Conservation (phyloP, 1,284 basidiomycete genomes). For the Pascua sp. region DNA sequence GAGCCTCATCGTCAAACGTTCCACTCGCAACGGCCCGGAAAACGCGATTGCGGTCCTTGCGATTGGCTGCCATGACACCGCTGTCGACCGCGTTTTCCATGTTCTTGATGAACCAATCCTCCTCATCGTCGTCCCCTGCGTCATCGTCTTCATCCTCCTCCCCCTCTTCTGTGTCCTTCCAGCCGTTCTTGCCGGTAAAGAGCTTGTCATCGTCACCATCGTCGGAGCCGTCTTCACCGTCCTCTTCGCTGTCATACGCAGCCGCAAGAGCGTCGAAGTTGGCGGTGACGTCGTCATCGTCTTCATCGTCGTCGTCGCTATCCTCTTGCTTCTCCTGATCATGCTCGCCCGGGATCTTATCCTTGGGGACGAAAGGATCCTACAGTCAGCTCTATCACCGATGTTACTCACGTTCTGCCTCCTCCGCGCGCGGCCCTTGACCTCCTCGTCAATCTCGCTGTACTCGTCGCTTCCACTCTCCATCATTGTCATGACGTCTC, state of each 20-base stretch:
- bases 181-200: conserved; percentile 8
- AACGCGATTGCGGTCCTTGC: conserved; percentile 58
- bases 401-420: conserved; percentile 3
- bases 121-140: conserved; percentile 18
- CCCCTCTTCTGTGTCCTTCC: conserved; percentile 10
- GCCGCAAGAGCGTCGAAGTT: conserved; percentile 15
- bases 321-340: conserved; percentile 15
- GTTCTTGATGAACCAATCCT: conserved; percentile 15
- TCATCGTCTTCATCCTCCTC: conserved; percentile 16
- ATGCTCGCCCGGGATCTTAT: background rate
- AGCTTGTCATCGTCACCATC: conserved; percentile 10
- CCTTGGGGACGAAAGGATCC: background rate
- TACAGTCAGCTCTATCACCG: background rate
- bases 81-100: conserved; percentile 56
- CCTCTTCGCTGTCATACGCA: conserved; percentile 16
- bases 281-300: conserved; percentile 7
- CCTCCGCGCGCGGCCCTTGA: conserved; percentile 8
- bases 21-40: conserved; percentile 66
- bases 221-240: conserved; percentile 19
- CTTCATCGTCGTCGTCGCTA: conserved; percentile 12
- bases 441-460: conserved; percentile 15
- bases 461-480: conserved; percentile 19
- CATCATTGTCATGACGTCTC: conserved; percentile 12
- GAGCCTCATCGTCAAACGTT: conserved; percentile 54
- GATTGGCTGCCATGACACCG: conserved; percentile 50